These are phyloP conservation scores for Phialocephala sp. DNA, from an alignment of 2,329 filamentous ascomycete genomes.

Conservation along the genomic window DNA sequence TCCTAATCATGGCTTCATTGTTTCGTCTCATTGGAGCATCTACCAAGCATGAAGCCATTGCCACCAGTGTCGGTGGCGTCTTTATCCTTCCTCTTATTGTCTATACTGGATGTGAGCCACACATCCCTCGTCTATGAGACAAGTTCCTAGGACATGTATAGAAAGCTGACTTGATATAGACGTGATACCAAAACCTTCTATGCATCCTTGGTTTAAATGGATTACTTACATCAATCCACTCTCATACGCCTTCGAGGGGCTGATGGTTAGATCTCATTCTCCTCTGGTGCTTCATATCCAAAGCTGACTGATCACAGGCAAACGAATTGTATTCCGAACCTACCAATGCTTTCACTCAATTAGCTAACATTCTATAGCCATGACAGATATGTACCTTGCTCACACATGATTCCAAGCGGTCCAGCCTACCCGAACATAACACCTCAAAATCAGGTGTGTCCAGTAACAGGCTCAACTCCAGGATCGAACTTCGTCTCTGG, in stretches of 20 bases:
- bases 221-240: conserved; percentile 77
- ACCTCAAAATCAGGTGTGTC: conserved; percentile 1
- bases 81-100: conserved; percentile 41
- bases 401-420: conserved; percentile 4
- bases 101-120: conserved; percentile 40
- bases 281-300: background rate
- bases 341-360: background rate
- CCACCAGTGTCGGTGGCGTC: conserved; percentile 62
- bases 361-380: background rate
- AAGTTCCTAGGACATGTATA: background rate
- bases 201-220: conserved; percentile 83
- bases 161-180: conserved; percentile 26
- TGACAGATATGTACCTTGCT: background rate
- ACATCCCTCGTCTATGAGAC: background rate
- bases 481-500: conserved; percentile 59
- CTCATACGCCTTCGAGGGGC: conserved; percentile 76
- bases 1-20: conserved; percentile 81
- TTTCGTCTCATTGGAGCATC: conserved; percentile 79
- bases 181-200: conserved; percentile 53
- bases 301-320: background rate
- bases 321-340: background rate
- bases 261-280: conserved; percentile 60
- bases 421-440: background rate
- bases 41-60: conserved; percentile 70
- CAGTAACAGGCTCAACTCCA: conserved; percentile 52